Percentiles rank a stretch among this genome's conserved stretches.
phyloP scores from a whole-genome alignment of 345 rosid genomes.

The Gossypium rotundifolium region DNA sequence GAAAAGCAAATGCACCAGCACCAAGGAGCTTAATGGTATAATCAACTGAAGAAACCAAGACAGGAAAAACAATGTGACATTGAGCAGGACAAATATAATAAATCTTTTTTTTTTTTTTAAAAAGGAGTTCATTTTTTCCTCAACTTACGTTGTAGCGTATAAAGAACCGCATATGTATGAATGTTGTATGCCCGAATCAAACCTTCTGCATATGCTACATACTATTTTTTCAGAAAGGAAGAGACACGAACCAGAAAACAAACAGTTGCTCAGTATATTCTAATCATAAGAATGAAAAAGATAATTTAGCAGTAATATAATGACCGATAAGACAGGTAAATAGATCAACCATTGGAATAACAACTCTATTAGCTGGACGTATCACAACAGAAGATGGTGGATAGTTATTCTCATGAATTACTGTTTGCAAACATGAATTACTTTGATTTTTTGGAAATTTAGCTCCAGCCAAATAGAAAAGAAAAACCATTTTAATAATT shows the following conservation, averaged over 20 bases:
- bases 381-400: background rate
- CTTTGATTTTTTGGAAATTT: background rate
- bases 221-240: conserved; percentile 34
- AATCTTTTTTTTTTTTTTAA: background rate
- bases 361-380: background rate
- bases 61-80: background rate
- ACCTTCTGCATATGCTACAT: conserved; percentile 98
- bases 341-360: background rate
- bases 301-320: background rate
- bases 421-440: background rate
- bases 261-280: conserved; percentile 2
- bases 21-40: conserved; percentile 90
- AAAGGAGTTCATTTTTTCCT: background rate
- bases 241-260: conserved; percentile 1
- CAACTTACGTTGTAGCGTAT: conserved; percentile 82
- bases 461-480: background rate
- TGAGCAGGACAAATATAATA: conserved; percentile 8
- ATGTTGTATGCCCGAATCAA: conserved; percentile 95
- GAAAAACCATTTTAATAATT: background rate
- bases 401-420: background rate
- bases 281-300: conserved; percentile 1
- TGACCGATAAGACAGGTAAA: background rate
- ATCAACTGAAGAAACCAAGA: conserved; percentile 57
- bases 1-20: conserved; percentile 93
- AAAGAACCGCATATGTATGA: conserved; percentile 83